Evolutionary conservation across 345 rosid genomes (phyloP).

Genomic region (Eucalyptus brandiana): DNA sequence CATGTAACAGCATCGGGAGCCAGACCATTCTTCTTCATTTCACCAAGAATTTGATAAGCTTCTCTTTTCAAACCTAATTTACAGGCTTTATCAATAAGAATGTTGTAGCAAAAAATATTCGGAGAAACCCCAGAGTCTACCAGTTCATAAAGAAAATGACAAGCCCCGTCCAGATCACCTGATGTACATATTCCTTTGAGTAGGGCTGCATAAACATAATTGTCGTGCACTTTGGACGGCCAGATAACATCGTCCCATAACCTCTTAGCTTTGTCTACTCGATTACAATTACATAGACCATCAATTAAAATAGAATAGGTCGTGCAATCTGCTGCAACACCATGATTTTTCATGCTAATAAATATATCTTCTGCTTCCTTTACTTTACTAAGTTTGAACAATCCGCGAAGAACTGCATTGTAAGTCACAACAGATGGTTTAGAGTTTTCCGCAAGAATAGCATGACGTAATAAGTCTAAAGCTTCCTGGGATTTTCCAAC

Average conservation of each 20-base stretch:
- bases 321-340: slow-evolving; percentile 30
- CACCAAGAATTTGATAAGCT: slow-evolving; percentile 66
- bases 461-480: slow-evolving; percentile 27
- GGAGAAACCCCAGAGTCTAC: slow-evolving; percentile 63
- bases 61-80: slow-evolving; percentile 59
- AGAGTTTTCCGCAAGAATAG: slow-evolving; percentile 37
- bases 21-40: slow-evolving; percentile 62
- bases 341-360: slow-evolving; percentile 30
- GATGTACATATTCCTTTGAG: slow-evolving; percentile 61
- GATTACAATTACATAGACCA: slow-evolving; percentile 38
- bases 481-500: slow-evolving; percentile 54
- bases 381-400: slow-evolving; percentile 33
- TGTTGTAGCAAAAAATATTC: slow-evolving; percentile 56
- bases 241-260: slow-evolving; percentile 77
- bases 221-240: slow-evolving; percentile 71
- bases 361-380: slow-evolving; percentile 44
- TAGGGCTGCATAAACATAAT: slow-evolving; percentile 63
- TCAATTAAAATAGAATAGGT: slow-evolving; percentile 49
- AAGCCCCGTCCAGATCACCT: slow-evolving; percentile 46
- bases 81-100: slow-evolving; percentile 64
- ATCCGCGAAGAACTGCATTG: slow-evolving; percentile 57
- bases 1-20: slow-evolving; percentile 82
- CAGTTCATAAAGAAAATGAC: slow-evolving; percentile 69
- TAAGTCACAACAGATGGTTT: slow-evolving; percentile 57
- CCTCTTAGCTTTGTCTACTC: slow-evolving; percentile 48